These are phyloP conservation scores for Aspergillus sparsus DNA, from an alignment of 495 filamentous ascomycete species.

Conservation along the genomic window DNA sequence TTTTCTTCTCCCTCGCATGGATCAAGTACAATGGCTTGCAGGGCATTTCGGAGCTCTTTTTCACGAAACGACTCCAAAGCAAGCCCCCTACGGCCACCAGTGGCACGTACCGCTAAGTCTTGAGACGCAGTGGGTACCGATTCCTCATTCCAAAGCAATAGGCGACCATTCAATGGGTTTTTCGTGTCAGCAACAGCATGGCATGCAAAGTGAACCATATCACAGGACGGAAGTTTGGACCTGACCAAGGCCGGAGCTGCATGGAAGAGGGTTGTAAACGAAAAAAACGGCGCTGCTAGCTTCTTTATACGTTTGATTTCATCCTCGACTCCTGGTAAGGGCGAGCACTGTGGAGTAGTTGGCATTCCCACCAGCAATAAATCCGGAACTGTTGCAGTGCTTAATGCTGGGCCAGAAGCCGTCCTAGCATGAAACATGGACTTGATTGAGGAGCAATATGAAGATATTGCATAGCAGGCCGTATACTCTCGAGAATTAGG, in stretches of 20 bases:
- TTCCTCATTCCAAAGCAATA: not conserved
- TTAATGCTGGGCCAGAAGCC: not conserved
- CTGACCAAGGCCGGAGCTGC: not conserved
- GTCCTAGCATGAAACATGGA: not conserved
- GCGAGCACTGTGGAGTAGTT: not conserved
- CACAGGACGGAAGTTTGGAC: slow-evolving; percentile 1
- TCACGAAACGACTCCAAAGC: too few species aligned
- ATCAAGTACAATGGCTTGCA: too few species aligned
- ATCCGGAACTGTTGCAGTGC: not conserved
- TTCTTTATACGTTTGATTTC: not conserved
- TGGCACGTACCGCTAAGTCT: too few species aligned
- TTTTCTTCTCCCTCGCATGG: too few species aligned
- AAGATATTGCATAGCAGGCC: slow-evolving; percentile 8
- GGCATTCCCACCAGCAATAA: not conserved
- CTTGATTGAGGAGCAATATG: not conserved
- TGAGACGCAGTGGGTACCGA: too few species aligned
- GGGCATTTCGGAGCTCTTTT: too few species aligned
- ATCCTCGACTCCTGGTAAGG: not conserved
- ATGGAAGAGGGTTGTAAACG: slow-evolving; percentile 4
- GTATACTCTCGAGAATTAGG: slow-evolving; percentile 11
- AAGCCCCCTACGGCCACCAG: too few species aligned
- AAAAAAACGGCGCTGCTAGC: not conserved
- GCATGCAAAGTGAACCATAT: slow-evolving; percentile 19
- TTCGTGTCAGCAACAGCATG: slow-evolving; percentile 9
- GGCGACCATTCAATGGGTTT: slow-evolving; percentile 7